phyloP scores from a whole-genome alignment of 257 asterid species.

The Przewalskia tangutica region DNA sequence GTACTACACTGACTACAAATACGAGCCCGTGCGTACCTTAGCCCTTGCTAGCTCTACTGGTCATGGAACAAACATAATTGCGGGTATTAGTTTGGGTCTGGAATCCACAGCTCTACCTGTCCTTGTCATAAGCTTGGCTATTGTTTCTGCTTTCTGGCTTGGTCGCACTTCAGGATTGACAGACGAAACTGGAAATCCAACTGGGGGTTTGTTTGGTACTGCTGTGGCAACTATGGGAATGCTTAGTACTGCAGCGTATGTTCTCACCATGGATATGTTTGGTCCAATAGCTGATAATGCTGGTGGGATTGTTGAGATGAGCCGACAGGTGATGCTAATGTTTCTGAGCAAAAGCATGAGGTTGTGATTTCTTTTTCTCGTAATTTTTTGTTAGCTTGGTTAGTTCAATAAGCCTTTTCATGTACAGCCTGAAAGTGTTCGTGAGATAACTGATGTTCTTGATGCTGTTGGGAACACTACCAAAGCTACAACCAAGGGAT shows the following conservation, averaged over 20 bases:
- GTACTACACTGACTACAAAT: constrained; percentile 96
- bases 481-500: constrained; percentile 99
- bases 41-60: constrained; percentile 95
- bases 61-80: constrained; percentile 97
- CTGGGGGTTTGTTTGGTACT: constrained; percentile 98
- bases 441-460: constrained; percentile 93
- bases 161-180: constrained; percentile 91
- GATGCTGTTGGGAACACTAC: constrained; percentile 99
- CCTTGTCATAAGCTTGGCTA: constrained; percentile 73
- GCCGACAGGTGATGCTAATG: constrained; percentile 72
- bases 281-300: constrained; percentile 99
- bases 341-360: not conserved
- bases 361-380: not conserved
- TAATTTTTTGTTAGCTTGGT: not conserved
- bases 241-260: constrained; percentile 99
- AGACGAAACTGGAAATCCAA: constrained; percentile 89
- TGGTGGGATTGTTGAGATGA: constrained; percentile 99
- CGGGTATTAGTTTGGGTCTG: constrained; percentile 95
- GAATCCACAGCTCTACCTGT: constrained; percentile 99
- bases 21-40: constrained; percentile 88
- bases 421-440: constrained; percentile 93
- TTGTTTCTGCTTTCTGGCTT: constrained; percentile 90
- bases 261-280: constrained; percentile 99
- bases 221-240: constrained; percentile 99
- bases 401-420: not conserved